These are phyloP conservation scores for Aquanectria penicillioides DNA, from an alignment of 2,329 filamentous ascomycete genomes.

Conservation along the genomic window DNA sequence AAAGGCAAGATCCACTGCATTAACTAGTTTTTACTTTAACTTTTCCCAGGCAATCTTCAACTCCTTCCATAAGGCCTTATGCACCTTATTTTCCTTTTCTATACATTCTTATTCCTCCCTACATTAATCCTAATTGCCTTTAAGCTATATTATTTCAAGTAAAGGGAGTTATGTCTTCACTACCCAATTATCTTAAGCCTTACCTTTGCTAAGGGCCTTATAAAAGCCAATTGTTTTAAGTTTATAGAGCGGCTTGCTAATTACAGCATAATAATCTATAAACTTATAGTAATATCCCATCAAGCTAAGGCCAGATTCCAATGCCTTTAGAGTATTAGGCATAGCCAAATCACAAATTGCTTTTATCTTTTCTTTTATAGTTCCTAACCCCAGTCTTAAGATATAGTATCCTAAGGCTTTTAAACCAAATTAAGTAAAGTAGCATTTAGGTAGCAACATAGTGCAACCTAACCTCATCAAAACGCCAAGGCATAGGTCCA, in stretches of 20 bases:
- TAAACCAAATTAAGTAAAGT: neutral
- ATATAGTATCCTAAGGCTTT: neutral
- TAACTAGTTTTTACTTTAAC: neutral
- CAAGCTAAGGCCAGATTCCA: neutral
- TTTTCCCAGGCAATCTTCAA: neutral
- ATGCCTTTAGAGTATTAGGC: neutral
- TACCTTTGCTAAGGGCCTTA: neutral
- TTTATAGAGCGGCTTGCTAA: neutral
- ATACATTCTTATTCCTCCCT: neutral
- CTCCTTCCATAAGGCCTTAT: neutral
- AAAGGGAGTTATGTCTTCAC: neutral
- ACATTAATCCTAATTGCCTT: neutral
- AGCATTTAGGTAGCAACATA: neutral
- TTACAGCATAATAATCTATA: neutral
- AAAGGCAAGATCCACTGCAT: neutral
- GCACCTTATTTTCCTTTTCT: neutral
- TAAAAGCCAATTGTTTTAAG: neutral
- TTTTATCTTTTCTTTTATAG: neutral
- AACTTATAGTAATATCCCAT: neutral
- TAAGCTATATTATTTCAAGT: neutral
- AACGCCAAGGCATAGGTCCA: neutral
- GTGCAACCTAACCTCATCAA: neutral
- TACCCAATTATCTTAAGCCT: neutral
- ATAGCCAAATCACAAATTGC: neutral
- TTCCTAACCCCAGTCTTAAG: neutral